A percentile compares a stretch with the other conserved stretches of the same genome.
Evolutionary conservation across 2,329 filamentous ascomycete genomes (phyloP).

Genomic region (Cyanodermella asteris): DNA sequence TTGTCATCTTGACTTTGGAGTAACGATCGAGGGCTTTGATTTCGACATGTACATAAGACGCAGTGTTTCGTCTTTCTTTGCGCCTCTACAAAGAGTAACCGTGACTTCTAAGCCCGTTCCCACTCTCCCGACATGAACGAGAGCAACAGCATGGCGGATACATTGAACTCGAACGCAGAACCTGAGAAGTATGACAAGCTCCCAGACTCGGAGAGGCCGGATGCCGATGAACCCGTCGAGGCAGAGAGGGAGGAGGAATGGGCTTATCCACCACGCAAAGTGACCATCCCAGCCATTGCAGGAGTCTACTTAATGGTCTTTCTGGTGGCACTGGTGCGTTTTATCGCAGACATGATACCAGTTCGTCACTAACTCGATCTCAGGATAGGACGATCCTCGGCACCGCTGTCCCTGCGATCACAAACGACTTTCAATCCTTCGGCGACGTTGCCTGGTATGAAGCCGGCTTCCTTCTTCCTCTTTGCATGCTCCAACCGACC

Average conservation of each 20-base stretch:
- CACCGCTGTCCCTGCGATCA: conserved; percentile 1
- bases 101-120: no score
- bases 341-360: no score
- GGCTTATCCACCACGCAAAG: conserved; percentile 4
- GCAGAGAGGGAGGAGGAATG: conserved; percentile 3
- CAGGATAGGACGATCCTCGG: conserved; percentile 1
- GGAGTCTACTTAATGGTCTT: conserved; percentile 8
- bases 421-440: conserved; percentile 1
- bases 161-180: no score
- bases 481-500: conserved; percentile 1
- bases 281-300: conserved; percentile 4
- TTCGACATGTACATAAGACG: no score
- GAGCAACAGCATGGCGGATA: no score
- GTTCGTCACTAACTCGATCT: not conserved
- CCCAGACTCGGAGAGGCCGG: no score
- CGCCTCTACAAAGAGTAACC: no score
- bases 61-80: no score
- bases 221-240: not conserved
- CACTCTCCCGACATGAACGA: no score
- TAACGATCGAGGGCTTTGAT: no score
- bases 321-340: conserved; percentile 8
- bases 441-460: conserved; percentile 2
- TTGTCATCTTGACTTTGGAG: no score
- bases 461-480: conserved; percentile 2
- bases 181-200: not conserved